Base-by-base conservation (phyloP, 148 eudicot genomes). In the Amaranthus hypochondriacus region DNA sequence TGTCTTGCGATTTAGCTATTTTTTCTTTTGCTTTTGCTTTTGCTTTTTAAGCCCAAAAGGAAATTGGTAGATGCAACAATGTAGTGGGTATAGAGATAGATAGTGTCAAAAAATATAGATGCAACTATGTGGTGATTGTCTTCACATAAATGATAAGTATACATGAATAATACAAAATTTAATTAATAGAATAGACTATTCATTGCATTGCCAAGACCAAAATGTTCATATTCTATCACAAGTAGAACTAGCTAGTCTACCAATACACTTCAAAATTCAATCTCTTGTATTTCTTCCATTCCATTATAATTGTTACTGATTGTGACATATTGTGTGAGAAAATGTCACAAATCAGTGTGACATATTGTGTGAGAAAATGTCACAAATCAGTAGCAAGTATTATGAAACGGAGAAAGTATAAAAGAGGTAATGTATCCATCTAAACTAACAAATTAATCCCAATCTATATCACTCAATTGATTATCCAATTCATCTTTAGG, bases 401-500 rank as follows among this genome's bases (percentile, higher is more conserved):
- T 10, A 55, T 13, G 13, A 18, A 18, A 18, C 18, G 18, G 18
- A 18, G n/a, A n/a, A n/a, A 62, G 7, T 2, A 4, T 48, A 47
- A 64, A 7, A 44, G 11, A 11, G 68, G 68, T 51, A 6, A 42
- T 68, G 44, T 18, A 8, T 54, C 62, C 48, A 71, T 79, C 81
- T 73, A 15, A 46, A 49, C 42, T 44, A 18, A 3, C 9, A 44
- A 15, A 48, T 85, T 66, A 93, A 9, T 94, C 97, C 98, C 97
- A 93, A 71, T 93, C 98, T 63, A 84, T 90, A 50, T 89, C 90
- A 52, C 66, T 77, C 76, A 90, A 52, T 48, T 87, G 84, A 69
- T 80, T 85, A 57, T 87, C 91, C 56, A n/a, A 18, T 4, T 86
- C 91, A 2, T 91, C 90, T 66, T 74, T 91, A 6, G 98, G 97